These are phyloP conservation scores for Nepenthes alata DNA, from an alignment of 179 eudicot species.

Conservation along the genomic window DNA sequence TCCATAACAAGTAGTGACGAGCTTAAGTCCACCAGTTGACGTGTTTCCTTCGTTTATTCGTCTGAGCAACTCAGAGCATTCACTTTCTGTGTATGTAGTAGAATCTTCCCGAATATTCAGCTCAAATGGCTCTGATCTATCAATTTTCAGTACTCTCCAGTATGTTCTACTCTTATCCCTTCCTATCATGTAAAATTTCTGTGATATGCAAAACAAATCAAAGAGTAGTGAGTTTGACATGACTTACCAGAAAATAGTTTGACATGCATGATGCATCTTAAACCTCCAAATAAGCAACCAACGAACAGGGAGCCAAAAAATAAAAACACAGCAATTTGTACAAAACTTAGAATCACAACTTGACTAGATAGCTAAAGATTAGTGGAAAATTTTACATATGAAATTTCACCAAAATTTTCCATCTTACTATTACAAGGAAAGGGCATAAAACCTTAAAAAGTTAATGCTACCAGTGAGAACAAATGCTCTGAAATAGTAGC, in stretches of 20 bases:
- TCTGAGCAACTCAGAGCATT: conserved; percentile 66
- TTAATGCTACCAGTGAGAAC: no score
- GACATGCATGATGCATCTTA: not conserved
- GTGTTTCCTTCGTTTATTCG: conserved; percentile 90
- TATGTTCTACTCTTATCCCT: conserved; percentile 74
- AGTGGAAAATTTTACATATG: no score
- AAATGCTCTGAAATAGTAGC: no score
- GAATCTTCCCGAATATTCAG: conserved; percentile 74
- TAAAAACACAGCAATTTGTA: no score
- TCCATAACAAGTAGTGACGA: conserved; percentile 84
- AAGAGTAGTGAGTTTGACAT: not conserved
- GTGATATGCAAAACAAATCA: conserved; percentile 8
- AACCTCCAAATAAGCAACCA: not conserved
- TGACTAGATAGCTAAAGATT: no score
- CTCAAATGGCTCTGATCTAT: conserved; percentile 64
- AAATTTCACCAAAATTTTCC: no score
- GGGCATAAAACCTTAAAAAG: no score
- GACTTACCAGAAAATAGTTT: no score
- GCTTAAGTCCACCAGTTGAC: conserved; percentile 74
- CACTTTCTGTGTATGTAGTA: conserved; percentile 56
- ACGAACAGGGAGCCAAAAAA: no score
- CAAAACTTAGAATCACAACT: no score
- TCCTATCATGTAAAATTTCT: conserved; percentile 90
- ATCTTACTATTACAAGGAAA: no score
- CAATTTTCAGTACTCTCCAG: conserved; percentile 84